Evolutionary conservation across 2,329 filamentous ascomycete species (phyloP).

Genomic region (Pestalotiopsis sp.): DNA sequence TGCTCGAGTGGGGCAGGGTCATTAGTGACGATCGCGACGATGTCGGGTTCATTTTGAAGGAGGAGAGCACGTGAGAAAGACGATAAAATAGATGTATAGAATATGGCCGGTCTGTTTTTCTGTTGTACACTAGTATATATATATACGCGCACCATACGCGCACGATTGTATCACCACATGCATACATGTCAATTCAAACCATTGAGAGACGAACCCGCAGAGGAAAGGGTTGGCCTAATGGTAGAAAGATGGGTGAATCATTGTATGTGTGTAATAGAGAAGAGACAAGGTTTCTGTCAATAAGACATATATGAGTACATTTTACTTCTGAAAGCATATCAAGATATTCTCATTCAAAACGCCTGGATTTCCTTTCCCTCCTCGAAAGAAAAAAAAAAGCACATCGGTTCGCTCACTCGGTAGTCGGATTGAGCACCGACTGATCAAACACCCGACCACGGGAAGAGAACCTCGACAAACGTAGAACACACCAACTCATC

Average conservation of each 20-base stretch:
- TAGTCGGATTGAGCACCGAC: neutral
- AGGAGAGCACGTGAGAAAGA: neutral
- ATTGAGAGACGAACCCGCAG: too few relatives aligned
- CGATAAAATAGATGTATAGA: neutral
- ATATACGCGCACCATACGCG: too few relatives aligned
- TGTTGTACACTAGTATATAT: neutral
- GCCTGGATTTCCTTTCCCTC: neutral
- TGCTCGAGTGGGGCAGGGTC: constrained; percentile 76
- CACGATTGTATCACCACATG: too few relatives aligned
- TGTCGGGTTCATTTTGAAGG: constrained; percentile 35
- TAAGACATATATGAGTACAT: neutral
- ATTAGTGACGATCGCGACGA: constrained; percentile 62
- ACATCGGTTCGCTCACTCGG: neutral
- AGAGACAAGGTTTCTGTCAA: too few relatives aligned
- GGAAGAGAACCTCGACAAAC: neutral
- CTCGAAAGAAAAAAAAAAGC: neutral
- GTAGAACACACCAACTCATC: neutral
- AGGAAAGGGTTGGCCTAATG: too few relatives aligned
- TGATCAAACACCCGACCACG: neutral
- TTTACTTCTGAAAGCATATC: neutral
- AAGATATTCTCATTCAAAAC: neutral
- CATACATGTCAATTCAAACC: too few relatives aligned
- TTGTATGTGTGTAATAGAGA: too few relatives aligned
- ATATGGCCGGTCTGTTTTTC: neutral
- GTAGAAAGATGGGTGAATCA: too few relatives aligned